Evolutionary conservation across 306 rosid species (phyloP), one percentile per base, ranked within the genome.

Genomic region (Morella rubra): DNA sequence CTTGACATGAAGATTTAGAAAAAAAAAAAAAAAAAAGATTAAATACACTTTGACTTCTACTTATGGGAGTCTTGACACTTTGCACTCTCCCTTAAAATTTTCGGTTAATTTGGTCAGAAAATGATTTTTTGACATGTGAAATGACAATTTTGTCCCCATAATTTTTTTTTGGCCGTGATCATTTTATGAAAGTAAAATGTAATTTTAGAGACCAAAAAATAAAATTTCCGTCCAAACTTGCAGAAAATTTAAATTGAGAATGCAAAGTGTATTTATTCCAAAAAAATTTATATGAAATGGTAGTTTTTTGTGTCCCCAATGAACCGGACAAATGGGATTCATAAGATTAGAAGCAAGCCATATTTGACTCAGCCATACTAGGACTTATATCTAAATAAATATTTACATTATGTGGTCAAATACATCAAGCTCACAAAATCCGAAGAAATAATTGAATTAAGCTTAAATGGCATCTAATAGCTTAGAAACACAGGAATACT

Each of bases 401-500:
- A 10, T 66, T 66, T 1, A 66, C n/a, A n/a, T 11, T 41, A 41
- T 16, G 50, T 10, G 9, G 50, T 18, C 8, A 66, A 42, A 66
- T 32, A 42, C 46, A 14, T 44, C 27, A 64, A 72, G 40, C 70
- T 40, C 60, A 19, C 64, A 46, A 27, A 18, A 49, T 37, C 20
- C 14, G 1, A 24, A 55, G 55, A 69, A 45, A 52, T 54, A 65
- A 18, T 24, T 65, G 50, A 65, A 41, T 41, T 7, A 5, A 41
- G 22, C 13, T 64, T 40, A 24, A 58, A 58, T 58, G 37, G 22
- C 55, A 47, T 47, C 55, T 13, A 79, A 41, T 71, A 74, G 72
- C 55, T 71, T 71, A 53, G 42, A 61, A 45, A 40, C 27, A 76
- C 45, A 60, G 19, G 69, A 24, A 47, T 10, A n/a, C 42, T 49